A percentile compares a stretch with the other conserved stretches of the same genome.
phyloP scores from a whole-genome alignment of 371 early-diverging fungal species.

The Mucor plumbeus region DNA sequence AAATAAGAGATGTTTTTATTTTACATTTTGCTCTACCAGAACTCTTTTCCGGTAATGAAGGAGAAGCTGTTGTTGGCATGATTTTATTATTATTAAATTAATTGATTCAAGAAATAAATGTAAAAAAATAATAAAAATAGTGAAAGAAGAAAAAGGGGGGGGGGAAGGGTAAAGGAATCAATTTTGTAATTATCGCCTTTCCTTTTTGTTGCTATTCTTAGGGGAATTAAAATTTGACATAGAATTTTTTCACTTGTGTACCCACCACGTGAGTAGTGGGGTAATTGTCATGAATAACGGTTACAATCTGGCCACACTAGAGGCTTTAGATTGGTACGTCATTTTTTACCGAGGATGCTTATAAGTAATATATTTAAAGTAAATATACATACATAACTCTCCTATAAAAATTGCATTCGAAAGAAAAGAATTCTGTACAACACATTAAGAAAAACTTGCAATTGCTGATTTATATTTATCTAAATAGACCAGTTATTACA shows the following conservation, averaged over 20 bases:
- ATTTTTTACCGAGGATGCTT: not conserved
- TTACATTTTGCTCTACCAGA: conserved; percentile 28
- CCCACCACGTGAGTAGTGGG: not conserved
- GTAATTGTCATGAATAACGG: not conserved
- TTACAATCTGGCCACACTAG: too few species aligned
- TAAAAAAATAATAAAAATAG: not conserved
- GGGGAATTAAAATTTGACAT: not conserved
- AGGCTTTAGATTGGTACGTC: not conserved
- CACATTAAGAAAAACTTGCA: not conserved
- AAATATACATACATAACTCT: too few species aligned
- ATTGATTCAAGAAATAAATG: not conserved
- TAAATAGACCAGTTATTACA: too few species aligned
- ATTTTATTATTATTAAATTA: not conserved
- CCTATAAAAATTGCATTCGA: too few species aligned
- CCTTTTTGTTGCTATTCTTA: too few species aligned
- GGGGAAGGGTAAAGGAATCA: too few species aligned
- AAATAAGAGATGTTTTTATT: not conserved
- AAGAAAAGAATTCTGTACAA: not conserved
- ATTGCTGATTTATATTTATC: too few species aligned
- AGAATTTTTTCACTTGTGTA: not conserved
- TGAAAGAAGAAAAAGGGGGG: not conserved
- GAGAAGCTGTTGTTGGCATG: conserved; percentile 25
- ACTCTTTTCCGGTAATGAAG: conserved; percentile 15
- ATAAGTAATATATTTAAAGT: too few species aligned
- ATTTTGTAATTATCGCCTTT: too few species aligned